Conservation (phyloP, 345 rosid species). For the Pistacia vera region DNA sequence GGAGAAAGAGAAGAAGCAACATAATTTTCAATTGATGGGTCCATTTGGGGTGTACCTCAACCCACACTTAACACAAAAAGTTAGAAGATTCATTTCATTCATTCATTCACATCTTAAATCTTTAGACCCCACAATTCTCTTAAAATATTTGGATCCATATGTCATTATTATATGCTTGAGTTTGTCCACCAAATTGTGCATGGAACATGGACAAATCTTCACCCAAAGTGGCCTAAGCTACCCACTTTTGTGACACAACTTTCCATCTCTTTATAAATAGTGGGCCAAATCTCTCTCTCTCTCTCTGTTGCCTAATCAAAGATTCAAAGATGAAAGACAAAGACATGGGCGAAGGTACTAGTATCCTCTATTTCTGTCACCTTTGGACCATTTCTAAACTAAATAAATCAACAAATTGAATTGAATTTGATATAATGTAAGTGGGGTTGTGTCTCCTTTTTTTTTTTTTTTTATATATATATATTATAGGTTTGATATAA, state of each 20-base stretch:
- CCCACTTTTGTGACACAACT: slow-evolving; percentile 27
- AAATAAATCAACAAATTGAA: background rate
- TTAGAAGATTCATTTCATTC: slow-evolving; percentile 13
- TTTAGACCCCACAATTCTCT: slow-evolving; percentile 22
- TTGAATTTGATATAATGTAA: background rate
- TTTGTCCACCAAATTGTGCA: slow-evolving; percentile 24
- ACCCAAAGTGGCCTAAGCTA: slow-evolving; percentile 6
- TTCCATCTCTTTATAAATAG: slow-evolving; percentile 5
- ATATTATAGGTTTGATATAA: background rate
- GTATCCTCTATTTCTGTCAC: slow-evolving; percentile 27
- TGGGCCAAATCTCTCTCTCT: too few species aligned
- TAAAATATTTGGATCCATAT: slow-evolving; percentile 13
- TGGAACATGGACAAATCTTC: slow-evolving; percentile 24
- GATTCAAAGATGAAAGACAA: slow-evolving; percentile 29
- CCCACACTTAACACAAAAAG: slow-evolving; percentile 10
- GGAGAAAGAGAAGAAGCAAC: slow-evolving; percentile 31
- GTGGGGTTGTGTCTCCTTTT: slow-evolving; percentile 19
- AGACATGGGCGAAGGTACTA: slow-evolving; percentile 36
- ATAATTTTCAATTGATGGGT: slow-evolving; percentile 26
- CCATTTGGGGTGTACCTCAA: slow-evolving; percentile 3
- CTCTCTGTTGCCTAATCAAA: slow-evolving; percentile 7
- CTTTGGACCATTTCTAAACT: background rate
- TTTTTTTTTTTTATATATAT: too few species aligned
- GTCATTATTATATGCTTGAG: slow-evolving; percentile 9
- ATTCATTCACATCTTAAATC: too few species aligned